These are phyloP conservation scores for Aspergillus egyptiacus DNA, from an alignment of 495 filamentous ascomycete genomes.

Conservation along the genomic window DNA sequence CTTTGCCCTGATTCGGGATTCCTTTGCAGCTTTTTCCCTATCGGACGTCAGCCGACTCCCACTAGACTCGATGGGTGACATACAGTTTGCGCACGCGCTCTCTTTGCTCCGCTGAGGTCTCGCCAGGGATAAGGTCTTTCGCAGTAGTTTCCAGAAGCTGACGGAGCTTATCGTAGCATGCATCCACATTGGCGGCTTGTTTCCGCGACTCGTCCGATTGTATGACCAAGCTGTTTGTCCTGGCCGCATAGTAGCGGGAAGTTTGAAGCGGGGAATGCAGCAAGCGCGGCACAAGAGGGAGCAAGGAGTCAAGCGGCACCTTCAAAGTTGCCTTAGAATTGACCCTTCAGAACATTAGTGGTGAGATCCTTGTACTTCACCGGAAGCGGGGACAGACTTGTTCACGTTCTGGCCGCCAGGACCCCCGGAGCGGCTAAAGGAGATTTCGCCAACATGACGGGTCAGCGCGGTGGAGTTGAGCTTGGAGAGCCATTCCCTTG, in stretches of 20 bases:
- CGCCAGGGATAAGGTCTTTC: constrained; percentile 52
- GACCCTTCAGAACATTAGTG: constrained; percentile 51
- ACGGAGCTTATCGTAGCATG: constrained; percentile 59
- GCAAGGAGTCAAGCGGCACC: constrained; percentile 51
- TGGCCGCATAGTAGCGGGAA: constrained; percentile 64
- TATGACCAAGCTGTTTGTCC: constrained; percentile 58
- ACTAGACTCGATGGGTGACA: constrained; percentile 17
- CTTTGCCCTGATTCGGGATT: constrained; percentile 64
- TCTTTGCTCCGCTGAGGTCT: constrained; percentile 55
- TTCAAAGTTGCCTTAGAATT: constrained; percentile 86
- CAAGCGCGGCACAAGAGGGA: constrained; percentile 58
- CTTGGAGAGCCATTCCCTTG: constrained; percentile 66
- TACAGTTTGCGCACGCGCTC: constrained; percentile 61
- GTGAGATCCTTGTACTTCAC: constrained; percentile 5
- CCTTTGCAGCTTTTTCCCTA: constrained; percentile 68
- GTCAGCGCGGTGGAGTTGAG: constrained; percentile 62
- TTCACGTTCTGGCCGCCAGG: constrained; percentile 96
- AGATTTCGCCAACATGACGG: constrained; percentile 55
- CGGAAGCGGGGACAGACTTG: constrained; percentile 57
- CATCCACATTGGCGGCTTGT: constrained; percentile 58
- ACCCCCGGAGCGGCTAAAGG: constrained; percentile 81
- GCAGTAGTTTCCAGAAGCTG: constrained; percentile 50
- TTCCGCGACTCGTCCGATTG: constrained; percentile 63
- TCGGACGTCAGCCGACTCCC: constrained; percentile 1
- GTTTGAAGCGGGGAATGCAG: constrained; percentile 57